A percentile compares a stretch with the other conserved stretches of the same genome.
Conservation (phyloP, 805 yeast genomes). For the Millerago galiae region DNA sequence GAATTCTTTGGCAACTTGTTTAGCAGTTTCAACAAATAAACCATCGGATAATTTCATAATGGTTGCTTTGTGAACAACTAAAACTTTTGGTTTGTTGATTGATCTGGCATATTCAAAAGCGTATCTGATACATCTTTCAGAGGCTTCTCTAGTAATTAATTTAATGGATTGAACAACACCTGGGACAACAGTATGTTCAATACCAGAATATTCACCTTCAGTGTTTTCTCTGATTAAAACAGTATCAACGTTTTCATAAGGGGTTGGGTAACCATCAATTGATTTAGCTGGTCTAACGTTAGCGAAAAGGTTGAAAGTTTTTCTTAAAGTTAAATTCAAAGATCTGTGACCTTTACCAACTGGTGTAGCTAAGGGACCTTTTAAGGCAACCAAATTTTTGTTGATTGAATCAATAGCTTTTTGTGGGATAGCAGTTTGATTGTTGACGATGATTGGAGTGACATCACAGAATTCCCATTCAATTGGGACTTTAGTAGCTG, state of each 20-base stretch:
- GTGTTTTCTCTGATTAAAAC: constrained; percentile 98
- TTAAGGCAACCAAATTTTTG: constrained; percentile 88
- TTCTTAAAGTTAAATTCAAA: constrained; percentile 93
- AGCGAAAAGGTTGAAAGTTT: constrained; percentile 93
- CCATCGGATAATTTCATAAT: constrained; percentile 98
- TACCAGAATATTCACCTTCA: constrained; percentile 99
- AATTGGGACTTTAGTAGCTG: constrained; percentile 92
- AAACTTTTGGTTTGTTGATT: constrained; percentile 78
- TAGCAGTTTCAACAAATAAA: constrained; percentile 87
- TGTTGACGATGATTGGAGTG: constrained; percentile 85
- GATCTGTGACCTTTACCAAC: constrained; percentile 98
- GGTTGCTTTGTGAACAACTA: constrained; percentile 97
- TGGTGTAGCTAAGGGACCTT: constrained; percentile 98
- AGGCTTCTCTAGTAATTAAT: constrained; percentile 92
- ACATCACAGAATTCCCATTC: constrained; percentile 98
- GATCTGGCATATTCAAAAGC: constrained; percentile 95
- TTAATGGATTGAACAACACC: constrained; percentile 98
- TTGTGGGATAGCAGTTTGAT: constrained; percentile 88
- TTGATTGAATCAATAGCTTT: constrained; percentile 90
- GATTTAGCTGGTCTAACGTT: constrained; percentile 96
- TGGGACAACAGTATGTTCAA: constrained; percentile 95
- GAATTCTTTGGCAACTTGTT: constrained; percentile 83
- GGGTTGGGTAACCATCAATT: constrained; percentile 88
- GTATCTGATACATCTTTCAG: constrained; percentile 93
- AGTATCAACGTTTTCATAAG: constrained; percentile 73